Conservation (phyloP, 345 rosid genomes). For the Erucastrum elatum region DNA sequence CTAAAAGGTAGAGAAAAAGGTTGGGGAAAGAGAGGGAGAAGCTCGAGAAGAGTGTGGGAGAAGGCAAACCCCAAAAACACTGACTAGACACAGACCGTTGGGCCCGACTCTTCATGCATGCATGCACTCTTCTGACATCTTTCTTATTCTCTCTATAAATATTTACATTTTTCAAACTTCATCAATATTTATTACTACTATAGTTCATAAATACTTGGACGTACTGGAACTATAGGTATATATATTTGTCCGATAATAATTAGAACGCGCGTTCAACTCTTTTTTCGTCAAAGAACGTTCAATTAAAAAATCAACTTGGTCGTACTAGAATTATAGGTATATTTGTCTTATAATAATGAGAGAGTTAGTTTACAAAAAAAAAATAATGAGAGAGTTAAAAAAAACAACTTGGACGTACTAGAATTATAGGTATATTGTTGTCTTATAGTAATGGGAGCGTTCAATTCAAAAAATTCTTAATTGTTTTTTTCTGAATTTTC, state of each 20-base stretch:
- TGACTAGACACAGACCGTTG: slow-evolving; percentile 39
- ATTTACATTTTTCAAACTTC: background rate
- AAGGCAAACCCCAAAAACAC: slow-evolving; percentile 34
- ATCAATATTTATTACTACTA: background rate
- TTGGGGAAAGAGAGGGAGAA: slow-evolving; percentile 34
- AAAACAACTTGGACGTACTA: background rate
- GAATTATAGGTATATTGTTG: background rate
- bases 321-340: no score
- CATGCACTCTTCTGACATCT: slow-evolving; percentile 33
- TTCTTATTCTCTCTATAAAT: background rate
- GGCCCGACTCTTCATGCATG: slow-evolving; percentile 44
- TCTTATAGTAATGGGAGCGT: background rate
- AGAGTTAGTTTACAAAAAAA: no score
- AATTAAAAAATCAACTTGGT: no score
- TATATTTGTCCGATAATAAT: no score
- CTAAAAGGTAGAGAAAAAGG: background rate
- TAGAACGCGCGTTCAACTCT: no score
- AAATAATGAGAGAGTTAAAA: no score
- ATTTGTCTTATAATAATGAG: no score
- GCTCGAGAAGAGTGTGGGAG: slow-evolving; percentile 35
- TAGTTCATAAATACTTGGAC: background rate
- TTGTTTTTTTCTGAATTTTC: background rate
- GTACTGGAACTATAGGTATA: background rate
- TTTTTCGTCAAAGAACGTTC: no score
- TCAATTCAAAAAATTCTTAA: slow-evolving; percentile 5